These are phyloP conservation scores for Candida qinlingensis DNA, from an alignment of 805 yeast genomes.

Conservation along the genomic window DNA sequence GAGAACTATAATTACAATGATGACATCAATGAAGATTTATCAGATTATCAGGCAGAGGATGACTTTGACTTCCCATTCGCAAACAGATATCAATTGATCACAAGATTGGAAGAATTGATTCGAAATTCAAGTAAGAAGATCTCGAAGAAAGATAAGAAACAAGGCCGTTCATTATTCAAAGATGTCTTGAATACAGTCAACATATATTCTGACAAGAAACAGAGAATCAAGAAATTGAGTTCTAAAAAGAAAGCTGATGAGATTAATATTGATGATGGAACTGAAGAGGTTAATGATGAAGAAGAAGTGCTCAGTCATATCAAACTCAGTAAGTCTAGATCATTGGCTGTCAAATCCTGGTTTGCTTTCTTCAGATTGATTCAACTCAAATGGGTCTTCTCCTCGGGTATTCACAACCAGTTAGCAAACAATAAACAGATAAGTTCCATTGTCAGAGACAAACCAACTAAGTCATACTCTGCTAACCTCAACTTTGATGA, in stretches of 20 bases:
- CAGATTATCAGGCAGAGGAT: slow-evolving; percentile 37
- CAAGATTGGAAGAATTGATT: slow-evolving; percentile 37
- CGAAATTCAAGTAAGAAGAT: slow-evolving; percentile 50
- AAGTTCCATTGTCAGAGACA: slow-evolving; percentile 18
- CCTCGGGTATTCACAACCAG: slow-evolving; percentile 23
- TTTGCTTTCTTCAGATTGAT: slow-evolving; percentile 25
- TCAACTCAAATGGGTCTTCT: slow-evolving; percentile 23
- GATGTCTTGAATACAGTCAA: slow-evolving; percentile 49
- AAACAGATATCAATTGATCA: slow-evolving; percentile 43
- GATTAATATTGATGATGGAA: slow-evolving; percentile 1
- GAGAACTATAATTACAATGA: slow-evolving; percentile 32
- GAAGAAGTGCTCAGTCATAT: slow-evolving; percentile 21
- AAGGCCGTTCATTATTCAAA: slow-evolving; percentile 52
- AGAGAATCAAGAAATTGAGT: slow-evolving; percentile 28
- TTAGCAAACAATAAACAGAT: slow-evolving; percentile 21
- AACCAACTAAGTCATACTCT: slow-evolving; percentile 11
- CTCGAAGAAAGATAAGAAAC: slow-evolving; percentile 59
- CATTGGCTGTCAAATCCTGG: slow-evolving; percentile 26
- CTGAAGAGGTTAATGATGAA: slow-evolving; percentile 3
- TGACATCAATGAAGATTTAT: slow-evolving; percentile 31
- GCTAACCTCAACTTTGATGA: slow-evolving; percentile 7
- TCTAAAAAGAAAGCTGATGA: slow-evolving; percentile 11
- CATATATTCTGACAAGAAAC: slow-evolving; percentile 29
- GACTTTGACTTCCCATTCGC: slow-evolving; percentile 44
- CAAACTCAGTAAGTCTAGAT: slow-evolving; percentile 23